Evolutionary conservation across 768 basidiomycete species (phyloP), one percentile per base, ranked within the genome.

Genomic region (Arthromyces matolae): DNA sequence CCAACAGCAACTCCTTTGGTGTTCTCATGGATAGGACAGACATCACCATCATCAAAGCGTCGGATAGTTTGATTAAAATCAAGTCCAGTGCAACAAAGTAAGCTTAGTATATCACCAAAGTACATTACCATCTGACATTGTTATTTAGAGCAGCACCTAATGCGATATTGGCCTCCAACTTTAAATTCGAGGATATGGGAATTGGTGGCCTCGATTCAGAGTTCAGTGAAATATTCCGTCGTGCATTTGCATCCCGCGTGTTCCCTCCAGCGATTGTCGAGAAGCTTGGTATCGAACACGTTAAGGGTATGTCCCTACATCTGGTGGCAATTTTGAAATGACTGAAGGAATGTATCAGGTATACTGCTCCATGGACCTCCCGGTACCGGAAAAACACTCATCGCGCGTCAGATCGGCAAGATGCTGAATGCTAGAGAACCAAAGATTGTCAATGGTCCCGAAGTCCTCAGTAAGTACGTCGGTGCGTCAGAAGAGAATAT

Each of bases 101-200:
- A 53, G 80, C 49, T 19, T 36, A 14, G 14, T 27, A 18, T 19
- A 10, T 55, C n/a, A 38, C 33, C 8, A 47, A 36, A 45, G 5
- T 16, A 28, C 42, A 31, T 40, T 24, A 8, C 34, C 9, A 40
- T 19, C 13, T 51, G 28, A 33, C 41, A 39, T 42, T 8, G 20
- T 12, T 39, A 3, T n/a, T 35, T 39, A 94, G 92, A 58, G 82
- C 90, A 0, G 84, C 93, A 5, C 83, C 93, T 6, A 98, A 97
- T 63, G 93, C 96, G 0, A 95, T 99, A 56, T 78, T 99, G 8
- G 85, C 93, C 0, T 93, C 96, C 1, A 97, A 97, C 68, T 99
- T 99, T 80, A 98, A 96, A 67, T 99, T 99, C 53, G 90, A 95
- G 61, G 96, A 99, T 65, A 98, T 99, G 95, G 96, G 96, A 14